Evolutionary conservation across 116 monocot genomes (phyloP), one percentile per base, ranked within the genome.

Genomic region (Papilionanthe hybrid): DNA sequence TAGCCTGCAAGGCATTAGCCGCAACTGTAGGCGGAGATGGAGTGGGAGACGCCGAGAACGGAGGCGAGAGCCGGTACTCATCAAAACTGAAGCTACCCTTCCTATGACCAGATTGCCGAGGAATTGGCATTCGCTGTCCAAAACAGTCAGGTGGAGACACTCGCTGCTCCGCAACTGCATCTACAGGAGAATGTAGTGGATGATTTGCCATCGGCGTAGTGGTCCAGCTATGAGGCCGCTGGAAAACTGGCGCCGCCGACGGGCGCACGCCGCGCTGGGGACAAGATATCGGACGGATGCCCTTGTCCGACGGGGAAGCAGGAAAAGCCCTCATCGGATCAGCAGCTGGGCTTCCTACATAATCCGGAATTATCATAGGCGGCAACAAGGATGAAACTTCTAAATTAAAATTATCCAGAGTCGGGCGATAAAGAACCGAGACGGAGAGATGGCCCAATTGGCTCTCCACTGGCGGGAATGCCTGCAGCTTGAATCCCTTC

Each of bases 281-380:
- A 43, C 77, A 87, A 9, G 88, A 86, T 65, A 85, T 60, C 3
- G 89, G 75, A 1, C 56, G 76, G 2, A 53, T 55, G 19, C 77
- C 80, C 20, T 67, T 65, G 11, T 78, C 84, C 5, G 83, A 42
- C 11, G 82, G 89, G 41, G 93, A 96, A 20, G 94, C 53, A 8
- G 94, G 91, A 72, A 94, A 93, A 0, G 88, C 78, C 1, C 90
- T 71, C 86, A 93, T 80, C 1, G 91, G 92, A 25, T 92, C 97
- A 2, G 94, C 92, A 10, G 88, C 88, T 20, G 97, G 92, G 82
- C 94, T 94, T 9, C 93, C 93, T 3, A 98, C 94, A 75, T 98
- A 98, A 75, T 94, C 94, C 6, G 83, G 25, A 19, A 98, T 98
- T 71, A 98, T 91, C 87, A 78, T 87, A 29, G 94, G 87, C 37